Conservation (phyloP, 768 basidiomycete species). For the Mycena pura region DNA sequence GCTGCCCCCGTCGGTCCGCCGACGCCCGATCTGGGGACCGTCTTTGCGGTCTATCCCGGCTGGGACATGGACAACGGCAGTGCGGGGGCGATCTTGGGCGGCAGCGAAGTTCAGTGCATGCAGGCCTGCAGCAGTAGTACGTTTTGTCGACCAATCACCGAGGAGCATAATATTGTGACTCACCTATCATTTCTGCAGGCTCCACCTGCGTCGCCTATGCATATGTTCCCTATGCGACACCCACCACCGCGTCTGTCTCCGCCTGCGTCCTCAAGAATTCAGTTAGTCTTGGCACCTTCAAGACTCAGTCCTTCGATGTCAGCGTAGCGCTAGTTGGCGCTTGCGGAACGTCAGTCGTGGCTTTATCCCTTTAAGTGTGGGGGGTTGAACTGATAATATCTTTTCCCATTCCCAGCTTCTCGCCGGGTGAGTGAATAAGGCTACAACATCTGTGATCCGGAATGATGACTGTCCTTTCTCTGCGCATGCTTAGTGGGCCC, state of each 20-base stretch:
- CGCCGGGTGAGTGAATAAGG: background rate
- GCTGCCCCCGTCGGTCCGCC: background rate
- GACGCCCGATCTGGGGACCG: background rate
- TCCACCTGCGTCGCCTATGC: background rate
- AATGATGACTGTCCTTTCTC: background rate
- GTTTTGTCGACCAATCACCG: background rate
- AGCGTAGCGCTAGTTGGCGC: background rate
- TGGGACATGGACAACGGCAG: background rate
- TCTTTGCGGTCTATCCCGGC: background rate
- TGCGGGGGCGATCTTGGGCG: background rate
- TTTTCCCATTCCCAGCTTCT: background rate
- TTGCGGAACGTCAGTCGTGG: background rate
- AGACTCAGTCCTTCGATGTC: background rate
- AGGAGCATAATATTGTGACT: background rate
- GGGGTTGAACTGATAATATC: background rate
- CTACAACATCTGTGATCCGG: background rate
- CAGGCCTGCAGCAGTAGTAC: background rate
- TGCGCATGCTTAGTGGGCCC: background rate
- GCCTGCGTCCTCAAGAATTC: background rate
- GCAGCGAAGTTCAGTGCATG: background rate
- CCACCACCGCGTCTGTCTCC: background rate
- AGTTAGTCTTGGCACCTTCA: background rate
- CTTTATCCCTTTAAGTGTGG: background rate
- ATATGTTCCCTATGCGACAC: background rate
- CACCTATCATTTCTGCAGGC: background rate